Evolutionary conservation across 2,329 filamentous ascomycete genomes (phyloP), one percentile per base, ranked within the genome.

Genomic region (Dactylonectria estremocensis): DNA sequence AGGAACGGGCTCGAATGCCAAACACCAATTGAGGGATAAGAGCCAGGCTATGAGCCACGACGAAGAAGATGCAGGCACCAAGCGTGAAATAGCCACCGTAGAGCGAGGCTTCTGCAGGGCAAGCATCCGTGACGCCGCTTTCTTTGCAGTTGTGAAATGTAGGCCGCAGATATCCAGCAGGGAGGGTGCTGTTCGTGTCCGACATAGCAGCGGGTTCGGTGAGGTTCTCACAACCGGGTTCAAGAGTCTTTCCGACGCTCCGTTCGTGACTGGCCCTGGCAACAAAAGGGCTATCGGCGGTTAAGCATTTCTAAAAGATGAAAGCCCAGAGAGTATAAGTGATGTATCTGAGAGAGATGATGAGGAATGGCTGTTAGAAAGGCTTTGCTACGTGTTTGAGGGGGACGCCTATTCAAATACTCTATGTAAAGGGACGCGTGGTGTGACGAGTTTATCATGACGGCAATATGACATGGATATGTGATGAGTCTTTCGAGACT

Each of bases 1-100:
- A 86, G 2, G 80, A 80, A 20, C 78, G 77, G 33, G 80, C 79
- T 35, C 72, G 73, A 22, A 78, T 66, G 3, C 78, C 81, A 2
- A 82, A 80, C 5, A n/a, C 40, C 16, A 43, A 14, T 8, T 43
- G 40, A 43, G 16, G 40, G 40, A 43, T 9, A n/a, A 43, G 40
- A 43, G 40, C 40, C n/a, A 43, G 16, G 3, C 40, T n/a, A 18
- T 43, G 40, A 43, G 16, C 69, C 28, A 75, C 75, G 56, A 82
- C 74, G 61, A 85, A 79, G 67, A 84, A 76, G 33, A 71, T 35
- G 24, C 73, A 75, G 1, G 67, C 75, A 7, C 74, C 74, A 9
- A 72, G 52, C 6, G 31, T 74, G 58, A 76, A 76, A 31, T 74
- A 75, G 16, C 69, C 74, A 0, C 76, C 76, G 2, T 76, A 77